These are phyloP conservation scores for Crataegus laevigata DNA, from an alignment of 306 rosid genomes.

Conservation along the genomic window DNA sequence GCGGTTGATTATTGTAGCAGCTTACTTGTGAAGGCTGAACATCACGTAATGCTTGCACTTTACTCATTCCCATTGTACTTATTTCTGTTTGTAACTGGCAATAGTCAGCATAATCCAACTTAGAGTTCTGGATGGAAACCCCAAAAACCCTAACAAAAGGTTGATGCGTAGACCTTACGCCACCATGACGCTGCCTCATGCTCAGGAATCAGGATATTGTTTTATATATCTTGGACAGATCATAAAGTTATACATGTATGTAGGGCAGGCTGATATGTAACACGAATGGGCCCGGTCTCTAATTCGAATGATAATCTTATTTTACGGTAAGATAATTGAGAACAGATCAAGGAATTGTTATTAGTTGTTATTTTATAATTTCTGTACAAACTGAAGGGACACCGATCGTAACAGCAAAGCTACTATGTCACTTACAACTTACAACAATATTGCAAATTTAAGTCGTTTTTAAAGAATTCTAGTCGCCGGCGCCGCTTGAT, in stretches of 20 bases:
- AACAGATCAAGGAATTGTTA: background rate
- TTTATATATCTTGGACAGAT: constrained; percentile 1
- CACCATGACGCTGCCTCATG: constrained; percentile 1
- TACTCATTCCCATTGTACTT: background rate
- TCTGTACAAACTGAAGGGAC: too few species aligned
- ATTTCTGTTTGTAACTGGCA: background rate
- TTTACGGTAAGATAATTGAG: background rate
- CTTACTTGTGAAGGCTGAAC: background rate
- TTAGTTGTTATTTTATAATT: background rate
- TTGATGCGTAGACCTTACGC: background rate
- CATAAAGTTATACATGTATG: background rate
- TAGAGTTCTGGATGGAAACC: background rate
- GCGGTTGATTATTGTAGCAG: background rate
- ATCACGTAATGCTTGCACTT: background rate
- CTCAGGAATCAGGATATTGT: background rate
- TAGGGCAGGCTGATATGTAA: background rate
- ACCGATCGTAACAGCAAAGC: too few species aligned
- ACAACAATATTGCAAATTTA: too few species aligned
- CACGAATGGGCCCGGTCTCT: constrained; percentile 13
- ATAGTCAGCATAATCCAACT: background rate
- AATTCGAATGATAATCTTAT: background rate
- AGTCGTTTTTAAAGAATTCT: too few species aligned
- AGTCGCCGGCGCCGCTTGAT: too few species aligned
- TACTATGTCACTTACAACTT: too few species aligned
- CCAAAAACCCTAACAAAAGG: background rate